Percentiles rank a stretch among this genome's conserved stretches.
These are phyloP conservation scores for Scheffersomyces insectosa DNA, from an alignment of 1,139 yeast genomes.

Conservation along the genomic window DNA sequence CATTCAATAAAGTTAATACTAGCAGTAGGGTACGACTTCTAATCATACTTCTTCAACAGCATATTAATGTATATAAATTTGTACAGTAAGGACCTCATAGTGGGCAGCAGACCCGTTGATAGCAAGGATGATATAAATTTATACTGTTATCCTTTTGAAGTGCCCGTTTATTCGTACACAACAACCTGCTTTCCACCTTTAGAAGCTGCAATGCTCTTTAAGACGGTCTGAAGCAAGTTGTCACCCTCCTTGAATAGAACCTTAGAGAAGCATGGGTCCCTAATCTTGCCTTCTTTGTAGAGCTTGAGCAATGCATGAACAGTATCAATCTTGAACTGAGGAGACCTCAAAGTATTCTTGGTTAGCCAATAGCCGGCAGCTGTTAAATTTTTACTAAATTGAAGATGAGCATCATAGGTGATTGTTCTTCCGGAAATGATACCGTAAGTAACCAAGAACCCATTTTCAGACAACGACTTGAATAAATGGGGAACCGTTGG, in stretches of 20 bases:
- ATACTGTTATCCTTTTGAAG: background rate
- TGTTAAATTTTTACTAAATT: constrained; percentile 20
- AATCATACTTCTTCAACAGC: too few relatives aligned
- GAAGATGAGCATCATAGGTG: constrained; percentile 13
- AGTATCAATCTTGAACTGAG: constrained; percentile 16
- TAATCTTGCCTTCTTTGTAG: constrained; percentile 11
- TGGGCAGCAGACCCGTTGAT: too few relatives aligned
- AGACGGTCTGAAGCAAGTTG: constrained; percentile 4
- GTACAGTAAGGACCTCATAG: too few relatives aligned
- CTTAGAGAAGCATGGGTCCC: constrained; percentile 9
- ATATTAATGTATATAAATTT: too few relatives aligned
- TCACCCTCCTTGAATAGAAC: constrained; percentile 9
- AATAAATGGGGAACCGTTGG: constrained; percentile 24
- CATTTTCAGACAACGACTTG: constrained; percentile 24
- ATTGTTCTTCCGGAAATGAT: constrained; percentile 13
- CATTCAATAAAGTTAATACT: too few relatives aligned
- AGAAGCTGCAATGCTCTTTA: constrained; percentile 3
- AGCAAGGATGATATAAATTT: too few relatives aligned
- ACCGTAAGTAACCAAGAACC: constrained; percentile 33
- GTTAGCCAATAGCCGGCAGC: constrained; percentile 21
- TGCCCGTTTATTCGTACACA: background rate
- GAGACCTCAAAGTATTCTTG: constrained; percentile 15
- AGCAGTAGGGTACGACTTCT: too few relatives aligned
- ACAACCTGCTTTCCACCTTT: constrained; percentile 3
- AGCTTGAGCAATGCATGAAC: constrained; percentile 12